Evolutionary conservation across 2,329 filamentous ascomycete species (phyloP), one percentile per base, ranked within the genome.

Genomic region (Clarireedia hainanense): DNA sequence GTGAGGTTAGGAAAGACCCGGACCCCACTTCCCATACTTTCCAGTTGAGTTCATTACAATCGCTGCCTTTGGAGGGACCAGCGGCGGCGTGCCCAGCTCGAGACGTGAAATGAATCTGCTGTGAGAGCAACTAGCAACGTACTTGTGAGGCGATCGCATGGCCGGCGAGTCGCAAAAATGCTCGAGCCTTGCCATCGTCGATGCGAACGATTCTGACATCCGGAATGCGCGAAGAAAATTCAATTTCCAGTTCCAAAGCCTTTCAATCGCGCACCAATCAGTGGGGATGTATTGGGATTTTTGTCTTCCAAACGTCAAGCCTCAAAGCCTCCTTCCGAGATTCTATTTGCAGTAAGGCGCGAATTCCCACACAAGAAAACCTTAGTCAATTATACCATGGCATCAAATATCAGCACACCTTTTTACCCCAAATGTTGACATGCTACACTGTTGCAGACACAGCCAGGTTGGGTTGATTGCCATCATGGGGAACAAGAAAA

Each of bases 141-240:
- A 20, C 42, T 46, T 24, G 42, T 26, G 23, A 46, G 20, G 23
- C 20, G 42, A 46, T 46, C 20, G 39, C 34, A 23, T 3, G 7
- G 15, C 15, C 20, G 2, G 26, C 6, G 4, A 50, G 20, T 7
- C 34, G n/a, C 30, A 45, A 37, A 3, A 17, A 6, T 34, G 9
- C 24, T 52, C 36, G 40, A 45, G 37, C 39, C 17, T 45, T 36
- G 26, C 26, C 40, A 50, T 50, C 26, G 24, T 55, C 50, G 45
- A 20, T 36, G 20, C 20, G 20, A 2, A 20, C 2, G 20, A 20
- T 20, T 20, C 20, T 20, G 20, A 26, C 39, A 24, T 54, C 51
- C 51, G 51, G 15, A 30, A 39, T 54, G 34, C 51, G 51, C 34
- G 46, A 55, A 46, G 46, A 55, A 55, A 52, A 34, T 24, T n/a